Evolutionary conservation across 129 eudicot genomes (phyloP), one percentile per base, ranked within the genome.

Genomic region (Heracleum sosnowskyi): DNA sequence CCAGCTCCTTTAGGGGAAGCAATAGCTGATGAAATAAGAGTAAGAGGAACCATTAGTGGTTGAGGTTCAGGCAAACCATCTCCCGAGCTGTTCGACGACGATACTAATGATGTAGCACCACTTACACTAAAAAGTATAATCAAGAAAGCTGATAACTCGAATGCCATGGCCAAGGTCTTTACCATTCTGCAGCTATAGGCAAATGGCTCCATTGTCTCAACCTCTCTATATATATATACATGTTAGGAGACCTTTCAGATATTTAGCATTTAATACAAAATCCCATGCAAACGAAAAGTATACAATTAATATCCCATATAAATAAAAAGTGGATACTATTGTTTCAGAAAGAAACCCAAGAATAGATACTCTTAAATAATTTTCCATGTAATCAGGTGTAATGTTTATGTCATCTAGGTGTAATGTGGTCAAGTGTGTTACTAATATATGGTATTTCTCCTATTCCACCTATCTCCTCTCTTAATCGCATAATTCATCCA

Each of bases 1-100:
- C 77, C 77, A 74, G 77, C 77, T 74, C 77, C 77, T 44, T 74
- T 74, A 44, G 77, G 20, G 35, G 57, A 44, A 28, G 77, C 36
- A 28, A 29, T 2, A 74, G 16, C 40, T 24, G 77, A 28, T 29
- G 77, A 44, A 44, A 74, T 7, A 44, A 74, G 57, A 42, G 77
- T 74, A 42, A 42, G 77, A 42, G 77, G 60, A 28, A 74, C 77
- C 77, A 74, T 74, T 18, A 74, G 44, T 2, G 77, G 57, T 29
- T 44, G 77, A 13, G 77, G 55, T 28, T 41, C 36, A 40, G 49
- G 49, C 77, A 44, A 2, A 42, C 53, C 76, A 11, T 73, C 55
- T 13, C 24, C 37, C 11, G 22, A 73, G 46, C 76, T 41, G 24
- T 28, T 11, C 22, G 2, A 35, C 24, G 35, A 13, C 24, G 55